Base-by-base conservation (phyloP, 2,329 filamentous ascomycete species). In the Acrocalymma vagum region DNA sequence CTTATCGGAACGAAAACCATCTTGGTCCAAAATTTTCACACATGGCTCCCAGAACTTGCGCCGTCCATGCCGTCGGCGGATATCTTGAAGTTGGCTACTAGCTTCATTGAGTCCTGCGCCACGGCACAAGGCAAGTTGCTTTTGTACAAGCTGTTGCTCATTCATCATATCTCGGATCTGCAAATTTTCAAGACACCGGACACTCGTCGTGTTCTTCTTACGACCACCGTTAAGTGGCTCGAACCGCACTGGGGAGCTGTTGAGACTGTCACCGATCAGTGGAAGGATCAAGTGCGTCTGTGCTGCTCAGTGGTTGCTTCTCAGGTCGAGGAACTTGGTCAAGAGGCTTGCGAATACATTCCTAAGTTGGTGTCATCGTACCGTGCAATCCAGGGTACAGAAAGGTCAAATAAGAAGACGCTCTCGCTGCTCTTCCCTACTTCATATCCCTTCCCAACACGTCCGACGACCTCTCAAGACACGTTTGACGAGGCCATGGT, bases 1-100 rank as follows among this genome's bases (percentile, higher is more conserved):
- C 76, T 97, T 16, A 88, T 97, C 10, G 94, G 94, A 22, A 97
- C 89, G 50, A 95, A 99, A 72, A 97, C 94, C 0, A 76, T 99
- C 33, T 85, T 95, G 3, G 91, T 97, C 9, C 94, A 99, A 69
- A 90, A 97, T 67, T 95, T 97, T 67, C 93, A 97, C 64, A 88
- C 89, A 0, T 99, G 94, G 94, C 76, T 99, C n/a, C 93, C 94
- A 0, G 93, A 97, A 64, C 82, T 99, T 8, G 79, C 83, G 0
- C 84, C 86, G 2, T 78, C 94, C 24, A 79, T 97, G 62, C 82
- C 81, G 4, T 85, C 86, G 0, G 87, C 91, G 58, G 93, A 97
- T 65, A 93, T 96, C 29, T 76, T 96, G 36, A 87, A 95, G 59
- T 87, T 96, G 50, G 90, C 92, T 26, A 89, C 95, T 48, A 90